Base-by-base conservation (phyloP, 352 stramenopile species). In the Elongisporangium senticosum region DNA sequence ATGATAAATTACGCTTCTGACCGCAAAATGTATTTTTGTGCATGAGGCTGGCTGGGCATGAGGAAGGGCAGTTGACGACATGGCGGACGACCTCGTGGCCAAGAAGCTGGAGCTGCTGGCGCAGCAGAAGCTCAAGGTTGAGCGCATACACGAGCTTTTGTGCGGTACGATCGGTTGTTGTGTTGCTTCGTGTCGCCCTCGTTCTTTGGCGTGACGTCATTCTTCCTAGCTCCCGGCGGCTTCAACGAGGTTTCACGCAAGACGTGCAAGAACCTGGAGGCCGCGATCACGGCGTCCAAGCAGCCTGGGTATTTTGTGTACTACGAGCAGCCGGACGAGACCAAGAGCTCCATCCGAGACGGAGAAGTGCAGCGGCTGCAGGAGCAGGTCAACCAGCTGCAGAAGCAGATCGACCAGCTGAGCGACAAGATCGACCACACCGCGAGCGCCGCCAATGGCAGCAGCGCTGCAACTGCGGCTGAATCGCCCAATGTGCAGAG, bases 201-300 rank as follows among this genome's bases (percentile, higher is more conserved):
- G 7, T 43, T 4, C 11, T 43, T 17, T 43, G 33, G 33, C 11
- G 11, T 43, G 33, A 43, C 33, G 33, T 10, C 4, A 4, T 43
- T 4, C 11, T 4, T 51, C 17, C n/a, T 51, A 89, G 74, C 57
- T 33, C 74, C 75, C 17, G 72, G 71, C 3, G 83, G 83, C 17
- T 84, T 93, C 63, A 93, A 90, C 48, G 83, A 93, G 43, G 60
- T 65, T 19, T 89, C 79, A 47, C 80, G 73, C 26, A 90, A 89
- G 65, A 89, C 80, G 23, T 78, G 77, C 64, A 92, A 92, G 71
- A 90, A 92, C 67, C 65, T 93, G 37, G 79, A 93, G 51, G 83
- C 74, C 7, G 83, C 80, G 20, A 88, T 93, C 64, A 80, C 77
- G 10, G 77, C 79, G 1, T 90, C 79, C 58, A 89, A 90, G 61